Evolutionary conservation across 305 asterid genomes (phyloP).

Genomic region (Caryopteris hybrid): DNA sequence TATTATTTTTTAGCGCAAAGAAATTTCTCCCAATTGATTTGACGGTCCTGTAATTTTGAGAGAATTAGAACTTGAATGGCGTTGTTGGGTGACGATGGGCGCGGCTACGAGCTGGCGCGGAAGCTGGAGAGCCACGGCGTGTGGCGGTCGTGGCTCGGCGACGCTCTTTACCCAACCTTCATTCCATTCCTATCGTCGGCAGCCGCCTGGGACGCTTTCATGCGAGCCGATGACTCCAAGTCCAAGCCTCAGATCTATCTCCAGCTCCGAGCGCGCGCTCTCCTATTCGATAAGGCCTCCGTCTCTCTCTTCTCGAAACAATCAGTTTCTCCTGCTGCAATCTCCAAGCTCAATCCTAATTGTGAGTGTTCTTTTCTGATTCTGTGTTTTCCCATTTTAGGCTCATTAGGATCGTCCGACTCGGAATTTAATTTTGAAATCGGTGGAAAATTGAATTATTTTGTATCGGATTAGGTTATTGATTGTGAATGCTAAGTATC

Average conservation of each 20-base stretch:
- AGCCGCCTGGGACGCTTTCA: conserved; percentile 76
- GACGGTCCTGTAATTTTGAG: no score
- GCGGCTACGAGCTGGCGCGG: conserved; percentile 90
- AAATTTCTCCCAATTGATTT: no score
- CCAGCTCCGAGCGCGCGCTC: conserved; percentile 95
- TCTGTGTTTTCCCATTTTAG: conserved; percentile 3
- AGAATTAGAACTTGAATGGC: conserved; percentile 38
- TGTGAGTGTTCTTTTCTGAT: conserved; percentile 34
- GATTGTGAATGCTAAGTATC: neutral
- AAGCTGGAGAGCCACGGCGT: conserved; percentile 82
- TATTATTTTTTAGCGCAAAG: no score
- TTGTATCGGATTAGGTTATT: neutral
- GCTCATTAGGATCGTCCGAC: neutral
- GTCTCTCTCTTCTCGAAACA: conserved; percentile 41
- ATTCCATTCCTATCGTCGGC: conserved; percentile 66
- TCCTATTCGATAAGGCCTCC: conserved; percentile 82
- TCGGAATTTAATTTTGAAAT: neutral
- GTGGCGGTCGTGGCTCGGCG: conserved; percentile 94
- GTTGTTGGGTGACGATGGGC: conserved; percentile 77
- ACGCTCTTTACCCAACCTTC: conserved; percentile 61
- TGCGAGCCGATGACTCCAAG: conserved; percentile 61
- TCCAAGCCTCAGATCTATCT: conserved; percentile 66
- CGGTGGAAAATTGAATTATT: neutral
- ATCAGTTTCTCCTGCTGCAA: conserved; percentile 26
- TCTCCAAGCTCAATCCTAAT: conserved; percentile 74